phyloP scores from a whole-genome alignment of 768 basidiomycete genomes.

The Boletus tomentosulus region DNA sequence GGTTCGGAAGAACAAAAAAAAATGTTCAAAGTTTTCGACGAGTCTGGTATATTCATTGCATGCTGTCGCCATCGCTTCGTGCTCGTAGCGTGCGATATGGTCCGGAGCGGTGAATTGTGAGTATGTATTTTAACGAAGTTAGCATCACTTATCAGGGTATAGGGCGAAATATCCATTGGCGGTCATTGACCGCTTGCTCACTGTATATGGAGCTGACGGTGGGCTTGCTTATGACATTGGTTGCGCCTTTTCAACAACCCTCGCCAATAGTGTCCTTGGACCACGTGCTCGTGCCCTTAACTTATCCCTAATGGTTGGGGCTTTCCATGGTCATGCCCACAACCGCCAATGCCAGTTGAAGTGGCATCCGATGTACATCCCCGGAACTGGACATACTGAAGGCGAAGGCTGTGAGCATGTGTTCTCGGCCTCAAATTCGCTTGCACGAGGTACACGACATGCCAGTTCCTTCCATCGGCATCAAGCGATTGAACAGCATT shows the following conservation, averaged over 20 bases:
- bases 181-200: conserved; percentile 6
- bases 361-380: conserved; percentile 12
- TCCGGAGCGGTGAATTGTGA: conserved; percentile 16
- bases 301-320: conserved; percentile 6
- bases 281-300: neutral
- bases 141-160: too few relatives aligned
- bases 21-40: neutral
- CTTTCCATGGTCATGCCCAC: conserved; percentile 26
- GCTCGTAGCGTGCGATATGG: conserved; percentile 21
- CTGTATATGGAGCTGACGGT: conserved; percentile 2
- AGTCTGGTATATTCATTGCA: conserved; percentile 15
- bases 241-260: conserved; percentile 15
- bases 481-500: conserved; percentile 6
- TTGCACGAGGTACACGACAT: too few relatives aligned
- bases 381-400: conserved; percentile 19
- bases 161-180: conserved; percentile 25
- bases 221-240: conserved; percentile 22
- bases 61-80: conserved; percentile 24
- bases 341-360: conserved; percentile 18
- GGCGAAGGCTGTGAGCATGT: too few relatives aligned
- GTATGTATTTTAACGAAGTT: neutral
- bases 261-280: conserved; percentile 10
- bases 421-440: too few relatives aligned
- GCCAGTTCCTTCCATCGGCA: too few relatives aligned
- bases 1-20: neutral